Conservation (phyloP, 192 early-diverging fungal species). For the Coemansia sp. region DNA sequence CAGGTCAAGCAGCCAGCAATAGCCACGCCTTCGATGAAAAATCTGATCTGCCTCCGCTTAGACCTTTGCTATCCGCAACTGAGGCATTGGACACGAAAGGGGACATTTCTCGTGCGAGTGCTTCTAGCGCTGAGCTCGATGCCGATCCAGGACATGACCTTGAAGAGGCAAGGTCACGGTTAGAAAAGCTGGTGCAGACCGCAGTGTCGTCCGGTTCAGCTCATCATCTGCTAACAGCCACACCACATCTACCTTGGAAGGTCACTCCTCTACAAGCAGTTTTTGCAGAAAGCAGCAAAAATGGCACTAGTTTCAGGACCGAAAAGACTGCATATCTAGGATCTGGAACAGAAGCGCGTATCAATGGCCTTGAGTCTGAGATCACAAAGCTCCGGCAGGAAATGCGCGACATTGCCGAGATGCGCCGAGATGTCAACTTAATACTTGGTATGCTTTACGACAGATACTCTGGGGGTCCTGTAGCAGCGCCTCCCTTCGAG, state of each 20-base stretch:
- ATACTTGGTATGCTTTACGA: conserved; percentile 20
- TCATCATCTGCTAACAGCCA: too few species aligned
- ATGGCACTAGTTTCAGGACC: background rate
- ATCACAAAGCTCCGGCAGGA: conserved; percentile 17
- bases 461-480: background rate
- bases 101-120: background rate
- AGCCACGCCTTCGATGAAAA: background rate
- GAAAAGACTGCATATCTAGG: background rate
- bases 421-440: conserved; percentile 23
- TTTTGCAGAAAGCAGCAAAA: background rate
- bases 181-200: conserved; percentile 1
- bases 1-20: background rate
- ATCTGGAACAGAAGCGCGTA: conserved; percentile 8
- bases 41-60: background rate
- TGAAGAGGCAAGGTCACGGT: background rate
- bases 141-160: background rate
- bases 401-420: conserved; percentile 24
- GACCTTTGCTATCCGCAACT: background rate
- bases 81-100: background rate
- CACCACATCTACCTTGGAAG: background rate
- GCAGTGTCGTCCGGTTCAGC: background rate
- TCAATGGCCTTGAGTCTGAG: conserved; percentile 20
- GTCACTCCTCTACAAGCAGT: background rate
- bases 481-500: background rate
- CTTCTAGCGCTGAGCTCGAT: background rate